phyloP scores from a whole-genome alignment of 2,329 filamentous ascomycete species.

The Aspergillus tanneri region DNA sequence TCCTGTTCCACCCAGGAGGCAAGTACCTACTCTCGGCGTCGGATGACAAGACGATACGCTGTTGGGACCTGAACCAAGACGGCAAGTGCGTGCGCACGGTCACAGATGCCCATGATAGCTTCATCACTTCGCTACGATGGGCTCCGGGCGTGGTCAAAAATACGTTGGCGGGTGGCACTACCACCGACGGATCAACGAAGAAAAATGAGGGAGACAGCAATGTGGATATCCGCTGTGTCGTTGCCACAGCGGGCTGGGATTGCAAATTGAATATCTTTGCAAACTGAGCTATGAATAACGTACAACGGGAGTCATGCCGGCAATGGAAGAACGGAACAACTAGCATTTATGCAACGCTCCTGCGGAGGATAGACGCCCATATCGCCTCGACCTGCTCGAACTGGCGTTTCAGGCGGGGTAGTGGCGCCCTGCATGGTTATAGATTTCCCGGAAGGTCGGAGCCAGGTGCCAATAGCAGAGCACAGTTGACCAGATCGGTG shows the following conservation, averaged over 20 bases:
- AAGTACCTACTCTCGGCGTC: slow-evolving; percentile 81
- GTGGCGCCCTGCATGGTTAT: no score
- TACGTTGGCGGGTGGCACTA: slow-evolving; percentile 27
- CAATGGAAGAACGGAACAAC: no score
- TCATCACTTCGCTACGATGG: slow-evolving; percentile 83
- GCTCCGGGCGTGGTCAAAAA: slow-evolving; percentile 72
- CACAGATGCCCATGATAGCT: slow-evolving; percentile 73
- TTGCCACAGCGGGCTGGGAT: slow-evolving; percentile 83
- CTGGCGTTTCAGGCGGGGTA: no score
- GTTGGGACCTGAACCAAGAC: slow-evolving; percentile 88
- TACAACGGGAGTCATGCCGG: no score
- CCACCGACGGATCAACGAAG: slow-evolving; percentile 13
- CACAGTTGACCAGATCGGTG: no score
- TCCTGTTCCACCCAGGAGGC: slow-evolving; percentile 86
- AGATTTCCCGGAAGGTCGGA: no score
- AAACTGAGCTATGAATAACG: no score
- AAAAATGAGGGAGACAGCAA: slow-evolving; percentile 14
- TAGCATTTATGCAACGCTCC: no score
- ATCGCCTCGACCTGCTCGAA: no score
- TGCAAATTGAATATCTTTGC: slow-evolving; percentile 77
- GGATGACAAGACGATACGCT: slow-evolving; percentile 86
- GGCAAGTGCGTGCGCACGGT: slow-evolving; percentile 83
- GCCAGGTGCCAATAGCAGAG: no score
- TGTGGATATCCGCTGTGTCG: slow-evolving; percentile 72
- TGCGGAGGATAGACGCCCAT: no score